Evolutionary conservation across 2,329 filamentous ascomycete species (phyloP).

Genomic region (Mycosphaerella sp.): DNA sequence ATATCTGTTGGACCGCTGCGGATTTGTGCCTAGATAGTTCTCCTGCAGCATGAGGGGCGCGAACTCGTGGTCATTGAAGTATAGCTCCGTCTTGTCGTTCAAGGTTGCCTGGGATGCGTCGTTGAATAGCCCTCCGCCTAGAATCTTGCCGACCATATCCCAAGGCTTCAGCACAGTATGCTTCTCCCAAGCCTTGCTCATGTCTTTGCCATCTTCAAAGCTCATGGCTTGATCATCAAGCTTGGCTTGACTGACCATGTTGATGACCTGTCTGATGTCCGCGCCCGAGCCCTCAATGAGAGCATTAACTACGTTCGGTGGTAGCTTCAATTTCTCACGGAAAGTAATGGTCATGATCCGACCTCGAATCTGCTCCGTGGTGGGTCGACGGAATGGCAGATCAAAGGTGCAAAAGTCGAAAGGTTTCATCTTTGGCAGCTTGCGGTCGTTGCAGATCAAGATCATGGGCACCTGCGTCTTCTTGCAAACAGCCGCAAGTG

Average conservation of each 20-base stretch:
- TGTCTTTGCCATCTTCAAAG: conserved; percentile 79
- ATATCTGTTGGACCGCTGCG: conserved; percentile 57
- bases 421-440: conserved; percentile 93
- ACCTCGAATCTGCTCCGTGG: conserved; percentile 82
- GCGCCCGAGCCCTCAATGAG: conserved; percentile 93
- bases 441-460: conserved; percentile 94
- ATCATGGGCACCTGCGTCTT: conserved; percentile 94
- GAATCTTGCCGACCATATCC: conserved; percentile 93
- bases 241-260: conserved; percentile 94
- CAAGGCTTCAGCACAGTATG: conserved; percentile 94
- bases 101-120: conserved; percentile 75
- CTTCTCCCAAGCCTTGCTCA: conserved; percentile 99
- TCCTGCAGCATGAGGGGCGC: conserved; percentile 97
- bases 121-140: conserved; percentile 79
- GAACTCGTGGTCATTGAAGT: conserved; percentile 99
- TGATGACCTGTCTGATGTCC: conserved; percentile 96
- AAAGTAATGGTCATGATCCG: conserved; percentile 93
- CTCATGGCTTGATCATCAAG: conserved; percentile 74
- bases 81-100: conserved; percentile 97
- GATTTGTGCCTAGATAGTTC: conserved; percentile 85
- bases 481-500: conserved; percentile 87
- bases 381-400: conserved; percentile 80
- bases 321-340: conserved; percentile 81
- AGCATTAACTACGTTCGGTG: conserved; percentile 76
- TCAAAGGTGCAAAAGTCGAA: conserved; percentile 85